Base-by-base conservation (phyloP, 148 eudicot genomes). In the Vaccinium macrocarpon region DNA sequence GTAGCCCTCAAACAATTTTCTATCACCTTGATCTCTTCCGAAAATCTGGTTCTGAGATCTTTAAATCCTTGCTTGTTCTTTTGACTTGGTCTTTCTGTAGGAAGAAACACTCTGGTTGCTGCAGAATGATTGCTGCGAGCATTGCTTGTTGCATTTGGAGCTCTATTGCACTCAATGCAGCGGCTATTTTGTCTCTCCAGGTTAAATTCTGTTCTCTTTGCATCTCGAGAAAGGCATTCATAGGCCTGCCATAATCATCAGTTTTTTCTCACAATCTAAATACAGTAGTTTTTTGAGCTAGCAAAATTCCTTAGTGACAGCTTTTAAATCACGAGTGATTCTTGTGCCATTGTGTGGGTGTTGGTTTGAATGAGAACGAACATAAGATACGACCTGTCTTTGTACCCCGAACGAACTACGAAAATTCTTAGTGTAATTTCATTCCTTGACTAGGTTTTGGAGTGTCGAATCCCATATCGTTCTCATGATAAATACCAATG, bases 201-300 rank as follows among this genome's bases (percentile, higher is more conserved):
- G 88, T 94, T 89, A 87, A 95, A 94, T 7, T 85, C 87, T 76
- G 83, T 86, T 83, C 97, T 87, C 83, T 81, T 91, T 82, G 88
- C 64, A 48, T 88, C 85, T 64, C 92, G 91, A 2, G 90, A 90
- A 35, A 95, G 88, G 73, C 94, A 94, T 53, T 81, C 88, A 80
- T 92, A 94, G 84, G 98, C 98, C 98, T 95, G 92, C 78, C 72
- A 62, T 23, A 27, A 83, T 55, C 64, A 50, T n/a, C 27, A 62
- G 27, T n/a, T 25, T 21, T 62, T 25, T 62, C 27, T 21, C 68
- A 62, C 3, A n/a, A 42, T 5, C 46, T 42, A 42, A 42, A 5
- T 42, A 42, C 46, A 42, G 46, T 42, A 42, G 46, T 42, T 42
- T 42, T 42, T 42, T 42, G 46, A 42, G 46, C 46, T 42, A 42